Conservation (phyloP, 2,329 filamentous ascomycete genomes). For the Fusarium praegraminearum region DNA sequence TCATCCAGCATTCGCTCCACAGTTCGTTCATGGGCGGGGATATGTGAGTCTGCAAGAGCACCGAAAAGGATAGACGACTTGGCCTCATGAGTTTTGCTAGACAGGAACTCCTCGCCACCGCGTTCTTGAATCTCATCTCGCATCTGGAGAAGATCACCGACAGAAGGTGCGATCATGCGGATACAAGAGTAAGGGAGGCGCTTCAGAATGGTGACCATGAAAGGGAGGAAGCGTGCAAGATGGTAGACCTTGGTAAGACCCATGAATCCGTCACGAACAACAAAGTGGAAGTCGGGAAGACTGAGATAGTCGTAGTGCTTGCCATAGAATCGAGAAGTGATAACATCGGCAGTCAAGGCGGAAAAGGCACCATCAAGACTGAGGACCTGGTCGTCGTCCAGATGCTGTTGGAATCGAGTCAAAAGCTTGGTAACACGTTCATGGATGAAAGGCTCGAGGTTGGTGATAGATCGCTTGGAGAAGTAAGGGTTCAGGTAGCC, state of each 20-base stretch:
- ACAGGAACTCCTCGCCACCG: background rate
- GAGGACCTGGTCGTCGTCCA: background rate
- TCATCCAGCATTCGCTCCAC: constrained; percentile 3
- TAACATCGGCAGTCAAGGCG: background rate
- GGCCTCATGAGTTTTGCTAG: background rate
- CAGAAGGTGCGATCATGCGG: background rate
- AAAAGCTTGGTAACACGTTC: background rate
- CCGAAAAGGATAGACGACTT: constrained; percentile 1
- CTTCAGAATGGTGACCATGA: background rate
- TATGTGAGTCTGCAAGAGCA: background rate
- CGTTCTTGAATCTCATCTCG: background rate
- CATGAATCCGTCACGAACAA: background rate
- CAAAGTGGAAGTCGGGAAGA: background rate
- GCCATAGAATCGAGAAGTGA: background rate
- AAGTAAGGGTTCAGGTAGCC: constrained; percentile 1
- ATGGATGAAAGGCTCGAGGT: background rate
- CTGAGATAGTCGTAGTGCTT: background rate
- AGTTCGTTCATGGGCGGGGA: background rate
- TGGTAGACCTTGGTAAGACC: constrained; percentile 1
- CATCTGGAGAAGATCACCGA: background rate
- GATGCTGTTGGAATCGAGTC: background rate
- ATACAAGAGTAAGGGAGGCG: background rate
- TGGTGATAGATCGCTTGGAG: background rate
- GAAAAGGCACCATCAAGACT: constrained; percentile 1
- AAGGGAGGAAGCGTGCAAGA: background rate